A percentile compares a stretch with the other conserved stretches of the same genome.
Evolutionary conservation across 2,329 filamentous ascomycete genomes (phyloP).

Genomic region (Ceratocystis albifundus): DNA sequence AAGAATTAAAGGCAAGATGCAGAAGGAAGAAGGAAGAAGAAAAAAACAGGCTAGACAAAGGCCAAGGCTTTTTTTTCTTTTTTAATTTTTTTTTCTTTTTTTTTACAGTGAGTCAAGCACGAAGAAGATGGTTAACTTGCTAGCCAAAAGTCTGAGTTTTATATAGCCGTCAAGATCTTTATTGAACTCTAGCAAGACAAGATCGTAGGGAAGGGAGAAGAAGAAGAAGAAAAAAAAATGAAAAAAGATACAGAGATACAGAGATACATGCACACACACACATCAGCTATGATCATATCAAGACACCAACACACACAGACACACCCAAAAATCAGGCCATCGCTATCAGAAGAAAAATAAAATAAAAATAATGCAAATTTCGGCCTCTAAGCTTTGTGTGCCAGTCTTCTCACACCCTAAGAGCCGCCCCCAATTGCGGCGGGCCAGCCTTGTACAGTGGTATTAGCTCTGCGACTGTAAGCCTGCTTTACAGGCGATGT

Average conservation of each 20-base stretch:
- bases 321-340: background rate
- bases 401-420: background rate
- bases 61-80: background rate
- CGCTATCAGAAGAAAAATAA: background rate
- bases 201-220: slow-evolving; percentile 30
- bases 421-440: too few relatives aligned
- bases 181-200: slow-evolving; percentile 23
- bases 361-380: background rate
- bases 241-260: slow-evolving; percentile 27
- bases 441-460: too few relatives aligned
- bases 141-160: slow-evolving; percentile 9
- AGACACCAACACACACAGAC: too few relatives aligned
- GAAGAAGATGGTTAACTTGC: background rate
- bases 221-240: slow-evolving; percentile 27
- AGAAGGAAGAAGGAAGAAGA: background rate
- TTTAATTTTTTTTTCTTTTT: too few relatives aligned
- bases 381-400: background rate
- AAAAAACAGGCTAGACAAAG: background rate
- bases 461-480: background rate
- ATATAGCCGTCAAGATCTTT: slow-evolving; percentile 1
- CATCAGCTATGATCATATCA: too few relatives aligned
- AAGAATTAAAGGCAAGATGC: background rate
- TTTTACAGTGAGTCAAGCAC: background rate
- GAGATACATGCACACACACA: slow-evolving; percentile 10
- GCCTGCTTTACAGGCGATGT: slow-evolving; percentile 10